These are phyloP conservation scores for Primulina huaijiensis DNA, from an alignment of 257 asterid species.

Conservation along the genomic window DNA sequence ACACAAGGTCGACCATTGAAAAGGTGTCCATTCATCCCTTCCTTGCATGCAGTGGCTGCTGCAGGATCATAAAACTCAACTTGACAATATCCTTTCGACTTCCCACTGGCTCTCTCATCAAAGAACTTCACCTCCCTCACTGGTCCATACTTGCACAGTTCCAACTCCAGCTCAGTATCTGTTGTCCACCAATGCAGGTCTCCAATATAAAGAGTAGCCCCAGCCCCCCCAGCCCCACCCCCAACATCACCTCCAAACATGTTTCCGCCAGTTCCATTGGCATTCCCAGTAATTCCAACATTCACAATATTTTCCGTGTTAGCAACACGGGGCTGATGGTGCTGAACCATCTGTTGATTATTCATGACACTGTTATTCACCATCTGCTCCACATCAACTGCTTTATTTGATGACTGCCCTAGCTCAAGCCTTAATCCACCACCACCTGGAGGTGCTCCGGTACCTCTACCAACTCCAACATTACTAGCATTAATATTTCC, in stretches of 20 bases:
- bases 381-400: conserved; percentile 29
- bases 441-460: conserved; percentile 30
- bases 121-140: conserved; percentile 90
- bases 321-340: conserved; percentile 28
- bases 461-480: conserved; percentile 36
- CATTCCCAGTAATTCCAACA: conserved; percentile 27
- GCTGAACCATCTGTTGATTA: conserved; percentile 32
- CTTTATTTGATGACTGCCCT: conserved; percentile 31
- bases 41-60: conserved; percentile 84
- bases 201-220: conserved; percentile 78
- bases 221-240: conserved; percentile 34
- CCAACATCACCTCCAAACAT: conserved; percentile 27
- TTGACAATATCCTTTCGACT: conserved; percentile 96
- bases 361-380: conserved; percentile 24
- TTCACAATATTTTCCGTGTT: conserved; percentile 23
- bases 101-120: conserved; percentile 97
- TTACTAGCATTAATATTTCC: conserved; percentile 31
- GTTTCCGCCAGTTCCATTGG: conserved; percentile 36
- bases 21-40: conserved; percentile 72
- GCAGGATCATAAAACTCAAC: conserved; percentile 80
- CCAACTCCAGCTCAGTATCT: conserved; percentile 83
- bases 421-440: conserved; percentile 40
- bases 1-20: conserved; percentile 93
- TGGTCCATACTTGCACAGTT: conserved; percentile 69
- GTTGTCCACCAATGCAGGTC: conserved; percentile 99